phyloP scores from a whole-genome alignment of 2,329 filamentous ascomycete species.

The Shiraia bambusicola region DNA sequence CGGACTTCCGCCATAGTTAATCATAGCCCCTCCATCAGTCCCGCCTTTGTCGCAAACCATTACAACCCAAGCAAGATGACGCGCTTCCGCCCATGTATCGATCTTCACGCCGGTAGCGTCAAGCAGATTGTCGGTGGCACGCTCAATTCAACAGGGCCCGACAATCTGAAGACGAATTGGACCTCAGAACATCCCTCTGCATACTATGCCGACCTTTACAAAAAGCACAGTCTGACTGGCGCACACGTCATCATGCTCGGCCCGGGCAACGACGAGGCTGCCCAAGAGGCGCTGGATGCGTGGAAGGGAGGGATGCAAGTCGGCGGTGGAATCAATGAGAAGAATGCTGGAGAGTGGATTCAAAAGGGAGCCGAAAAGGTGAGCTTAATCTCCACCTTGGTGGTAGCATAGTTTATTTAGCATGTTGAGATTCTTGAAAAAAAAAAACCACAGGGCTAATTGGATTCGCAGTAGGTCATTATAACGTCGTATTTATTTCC shows the following conservation, averaged over 20 bases:
- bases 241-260: constrained; percentile 98
- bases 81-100: constrained; percentile 91
- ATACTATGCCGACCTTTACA: constrained; percentile 82
- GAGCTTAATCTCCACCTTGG: constrained; percentile 32
- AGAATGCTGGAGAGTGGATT: constrained; percentile 85
- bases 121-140: constrained; percentile 99
- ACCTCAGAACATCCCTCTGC: constrained; percentile 80
- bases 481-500: constrained; percentile 96
- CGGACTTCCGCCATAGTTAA: too few relatives aligned
- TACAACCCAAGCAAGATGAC: constrained; percentile 65
- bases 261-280: constrained; percentile 79
- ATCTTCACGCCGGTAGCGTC: constrained; percentile 93
- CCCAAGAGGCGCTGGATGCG: constrained; percentile 70
- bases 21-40: too few relatives aligned
- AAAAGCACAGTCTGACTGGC: constrained; percentile 69
- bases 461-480: constrained; percentile 70
- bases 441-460: constrained; percentile 14
- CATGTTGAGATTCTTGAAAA: too few relatives aligned
- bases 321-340: constrained; percentile 87
- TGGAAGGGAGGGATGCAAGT: constrained; percentile 86
- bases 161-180: constrained; percentile 79
- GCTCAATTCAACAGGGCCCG: constrained; percentile 50
- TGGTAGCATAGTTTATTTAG: too few relatives aligned
- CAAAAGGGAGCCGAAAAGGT: constrained; percentile 88
- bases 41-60: too few relatives aligned